These are phyloP conservation scores for Agaricus subrufescens DNA, from an alignment of 768 basidiomycete genomes.

Conservation along the genomic window DNA sequence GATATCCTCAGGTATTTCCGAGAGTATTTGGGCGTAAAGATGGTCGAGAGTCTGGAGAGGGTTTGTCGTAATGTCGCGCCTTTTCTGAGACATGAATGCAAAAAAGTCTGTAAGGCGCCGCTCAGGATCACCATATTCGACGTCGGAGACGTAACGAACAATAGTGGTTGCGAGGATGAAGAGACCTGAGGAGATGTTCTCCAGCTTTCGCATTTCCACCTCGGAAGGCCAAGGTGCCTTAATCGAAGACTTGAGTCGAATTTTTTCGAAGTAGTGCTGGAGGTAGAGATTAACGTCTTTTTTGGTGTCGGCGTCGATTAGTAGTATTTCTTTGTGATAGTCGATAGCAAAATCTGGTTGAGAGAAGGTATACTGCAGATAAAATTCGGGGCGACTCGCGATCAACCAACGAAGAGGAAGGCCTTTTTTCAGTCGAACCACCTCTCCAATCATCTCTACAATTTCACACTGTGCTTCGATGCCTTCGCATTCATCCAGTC, in stretches of 20 bases:
- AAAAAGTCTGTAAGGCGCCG: background rate
- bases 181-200: background rate
- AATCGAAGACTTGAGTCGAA: background rate
- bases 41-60: background rate
- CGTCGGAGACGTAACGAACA: background rate
- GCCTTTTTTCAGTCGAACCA: background rate
- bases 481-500: background rate
- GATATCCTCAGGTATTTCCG: background rate
- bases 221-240: background rate
- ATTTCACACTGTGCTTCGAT: background rate
- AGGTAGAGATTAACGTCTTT: background rate
- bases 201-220: background rate
- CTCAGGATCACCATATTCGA: background rate
- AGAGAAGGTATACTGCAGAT: background rate
- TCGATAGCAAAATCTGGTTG: background rate
- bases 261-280: background rate
- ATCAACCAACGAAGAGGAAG: background rate
- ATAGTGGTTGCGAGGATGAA: background rate
- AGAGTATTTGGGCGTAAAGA: background rate
- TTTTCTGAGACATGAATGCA: background rate
- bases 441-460: background rate
- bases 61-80: background rate
- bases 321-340: background rate
- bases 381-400: background rate
- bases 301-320: background rate